Base-by-base conservation (phyloP, 805 yeast genomes). In the Ogataea nitratoaversa region DNA sequence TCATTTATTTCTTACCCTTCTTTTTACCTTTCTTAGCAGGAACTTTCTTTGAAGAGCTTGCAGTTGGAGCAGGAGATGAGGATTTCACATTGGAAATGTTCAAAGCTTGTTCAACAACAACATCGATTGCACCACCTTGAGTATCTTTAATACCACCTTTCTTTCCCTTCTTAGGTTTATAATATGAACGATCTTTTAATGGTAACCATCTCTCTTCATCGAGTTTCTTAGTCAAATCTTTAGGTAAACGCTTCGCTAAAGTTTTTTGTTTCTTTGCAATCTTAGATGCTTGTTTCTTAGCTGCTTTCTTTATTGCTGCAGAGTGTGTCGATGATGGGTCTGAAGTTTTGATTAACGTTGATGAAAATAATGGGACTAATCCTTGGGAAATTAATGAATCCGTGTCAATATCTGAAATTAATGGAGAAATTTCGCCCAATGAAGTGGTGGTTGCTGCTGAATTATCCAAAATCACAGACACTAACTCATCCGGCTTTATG, bases 121-220 rank as follows among this genome's bases (percentile, higher is more conserved):
- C 65, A 53, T 75, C 79, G 12, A 74, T 73, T 24, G 62, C 49
- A 30, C 82, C 82, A 53, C 86, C 88, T 57, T 80, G 86, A 0
- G 84, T 77, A 36, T 71, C 77, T 47, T 70, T 72, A 5, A 62
- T 62, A 8, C 18, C 27, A 18, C 37, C 37, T 50, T 71, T 74
- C 59, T 78, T 82, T 48, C 80, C 76, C 67, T 78, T 80, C 57
- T 85, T 83, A 12, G 95, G 86, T 61, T 79, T 86, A 66, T 84
- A 89, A 52, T 81, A 78, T 6, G 89, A 75, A 60, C 98, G 78
- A 57, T 90, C 95, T 57, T 80, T 84, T 72, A 84, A 53, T 18
- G 96, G 95, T 37, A 91, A 62, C 98, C 98, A 90, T 65, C 97
- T 82, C 62, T 90, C 97, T 14, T 76, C 74, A 51, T 82, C 84